These are phyloP conservation scores for Beauveria rudraprayagi DNA, from an alignment of 2,329 filamentous ascomycete genomes.

Conservation along the genomic window DNA sequence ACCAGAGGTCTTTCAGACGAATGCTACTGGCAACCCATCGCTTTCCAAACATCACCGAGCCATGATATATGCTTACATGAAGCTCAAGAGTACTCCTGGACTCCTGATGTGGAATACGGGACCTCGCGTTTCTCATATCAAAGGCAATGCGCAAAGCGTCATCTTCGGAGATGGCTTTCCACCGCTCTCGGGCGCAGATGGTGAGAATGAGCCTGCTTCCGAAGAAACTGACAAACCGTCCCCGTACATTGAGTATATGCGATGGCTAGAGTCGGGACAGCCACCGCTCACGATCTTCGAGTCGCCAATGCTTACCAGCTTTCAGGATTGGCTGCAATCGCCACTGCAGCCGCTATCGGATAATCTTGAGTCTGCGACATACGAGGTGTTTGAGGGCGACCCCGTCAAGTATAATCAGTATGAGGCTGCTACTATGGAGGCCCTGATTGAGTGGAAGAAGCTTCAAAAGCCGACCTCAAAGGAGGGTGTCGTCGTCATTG, in stretches of 20 bases:
- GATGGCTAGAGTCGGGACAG: slow-evolving; percentile 77
- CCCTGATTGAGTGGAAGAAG: slow-evolving; percentile 69
- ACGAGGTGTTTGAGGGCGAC: slow-evolving; percentile 97
- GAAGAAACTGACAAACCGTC: slow-evolving; percentile 28
- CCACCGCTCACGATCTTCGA: slow-evolving; percentile 49
- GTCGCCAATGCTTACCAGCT: slow-evolving; percentile 42
- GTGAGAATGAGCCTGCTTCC: slow-evolving; percentile 13
- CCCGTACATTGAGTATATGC: slow-evolving; percentile 67
- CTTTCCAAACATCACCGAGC: slow-evolving; percentile 53
- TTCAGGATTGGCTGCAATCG: slow-evolving; percentile 93
- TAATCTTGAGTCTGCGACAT: slow-evolving; percentile 93
- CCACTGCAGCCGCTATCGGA: slow-evolving; percentile 91
- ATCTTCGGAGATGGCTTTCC: slow-evolving; percentile 43
- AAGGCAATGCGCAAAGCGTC: slow-evolving; percentile 11
- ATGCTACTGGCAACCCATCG: slow-evolving; percentile 54
- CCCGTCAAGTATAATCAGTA: slow-evolving; percentile 98
- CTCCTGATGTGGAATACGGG: slow-evolving; percentile 56
- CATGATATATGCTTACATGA: slow-evolving; percentile 55
- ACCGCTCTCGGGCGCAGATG: slow-evolving; percentile 59
- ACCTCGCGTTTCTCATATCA: slow-evolving; percentile 32
- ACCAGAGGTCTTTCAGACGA: slow-evolving; percentile 48
- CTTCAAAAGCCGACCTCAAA: slow-evolving; percentile 65
- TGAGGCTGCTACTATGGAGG: slow-evolving; percentile 72
- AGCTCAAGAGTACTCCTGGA: slow-evolving; percentile 54
- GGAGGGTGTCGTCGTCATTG: slow-evolving; percentile 68